phyloP scores from a whole-genome alignment of 176 grass and related monocot species.

The Leersia perrieri region DNA sequence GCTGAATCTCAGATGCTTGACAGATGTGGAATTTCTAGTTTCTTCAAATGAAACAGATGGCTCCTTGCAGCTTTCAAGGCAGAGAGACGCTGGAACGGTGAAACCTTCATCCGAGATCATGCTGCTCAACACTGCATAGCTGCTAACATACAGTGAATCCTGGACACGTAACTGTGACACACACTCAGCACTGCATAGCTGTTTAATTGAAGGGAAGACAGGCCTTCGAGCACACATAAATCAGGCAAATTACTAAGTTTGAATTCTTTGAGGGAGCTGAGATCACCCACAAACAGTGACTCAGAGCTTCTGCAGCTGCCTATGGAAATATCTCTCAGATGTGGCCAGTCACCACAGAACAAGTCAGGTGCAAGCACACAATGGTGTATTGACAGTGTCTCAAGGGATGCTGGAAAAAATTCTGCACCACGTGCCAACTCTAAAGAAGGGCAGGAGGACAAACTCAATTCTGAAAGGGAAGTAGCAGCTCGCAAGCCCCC shows the following conservation, averaged over 20 bases:
- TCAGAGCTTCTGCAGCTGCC: not conserved
- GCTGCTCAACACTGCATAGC: not conserved
- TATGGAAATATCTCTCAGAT: accelerated
- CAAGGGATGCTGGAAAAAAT: not conserved
- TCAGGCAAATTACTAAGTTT: accelerated
- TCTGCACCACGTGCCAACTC: not conserved
- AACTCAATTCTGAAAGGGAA: accelerated
- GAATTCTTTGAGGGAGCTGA: not conserved
- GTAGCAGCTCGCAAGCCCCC: not conserved
- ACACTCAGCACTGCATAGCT: accelerated
- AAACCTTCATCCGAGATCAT: not conserved
- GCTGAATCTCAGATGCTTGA: accelerated
- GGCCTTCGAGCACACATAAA: not conserved
- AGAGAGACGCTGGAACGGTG: not conserved
- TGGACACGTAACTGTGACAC: not conserved
- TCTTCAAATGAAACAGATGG: not conserved
- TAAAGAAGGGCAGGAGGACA: not conserved
- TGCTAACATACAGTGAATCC: accelerated
- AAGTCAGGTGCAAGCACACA: not conserved
- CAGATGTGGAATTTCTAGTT: not conserved
- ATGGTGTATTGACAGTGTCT: accelerated
- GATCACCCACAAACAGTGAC: not conserved
- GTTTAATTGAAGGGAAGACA: not conserved
- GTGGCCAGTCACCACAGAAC: not conserved
- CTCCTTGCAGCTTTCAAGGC: not conserved